phyloP scores from a whole-genome alignment of 352 stramenopile species.

The Aphanomyces astaci region DNA sequence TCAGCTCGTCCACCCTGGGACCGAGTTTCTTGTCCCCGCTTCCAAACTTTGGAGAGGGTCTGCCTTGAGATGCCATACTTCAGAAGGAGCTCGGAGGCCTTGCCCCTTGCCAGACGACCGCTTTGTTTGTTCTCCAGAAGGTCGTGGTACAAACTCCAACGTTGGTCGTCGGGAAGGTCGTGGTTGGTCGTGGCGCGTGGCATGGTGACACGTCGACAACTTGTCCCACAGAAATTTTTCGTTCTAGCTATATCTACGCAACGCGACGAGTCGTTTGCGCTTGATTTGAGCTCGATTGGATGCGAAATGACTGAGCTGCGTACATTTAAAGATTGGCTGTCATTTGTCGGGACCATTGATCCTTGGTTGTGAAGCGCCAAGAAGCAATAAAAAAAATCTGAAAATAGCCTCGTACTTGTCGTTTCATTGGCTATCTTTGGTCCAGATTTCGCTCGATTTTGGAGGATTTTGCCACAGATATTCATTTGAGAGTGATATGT shows the following conservation, averaged over 20 bases:
- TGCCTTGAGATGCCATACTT: conserved; percentile 14
- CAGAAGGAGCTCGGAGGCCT: background rate
- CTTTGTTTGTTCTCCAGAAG: conserved; percentile 3
- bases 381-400: background rate
- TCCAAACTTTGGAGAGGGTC: conserved; percentile 6
- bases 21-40: background rate
- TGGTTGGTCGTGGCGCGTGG: background rate
- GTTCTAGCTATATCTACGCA: background rate
- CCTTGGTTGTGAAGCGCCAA: background rate
- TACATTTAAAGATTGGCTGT: background rate
- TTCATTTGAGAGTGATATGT: background rate
- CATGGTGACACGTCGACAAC: background rate
- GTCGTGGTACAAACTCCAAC: background rate
- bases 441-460: background rate
- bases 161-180: background rate
- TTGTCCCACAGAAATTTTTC: background rate
- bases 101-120: background rate
- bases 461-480: background rate
- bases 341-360: background rate
- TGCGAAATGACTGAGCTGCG: background rate
- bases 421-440: background rate
- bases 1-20: background rate
- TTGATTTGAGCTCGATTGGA: background rate
- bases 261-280: background rate
- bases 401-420: background rate